A percentile compares a stretch with the other conserved stretches of the same genome.
These are phyloP conservation scores for Populus hybrid DNA, from an alignment of 441 rosid species.

Conservation along the genomic window DNA sequence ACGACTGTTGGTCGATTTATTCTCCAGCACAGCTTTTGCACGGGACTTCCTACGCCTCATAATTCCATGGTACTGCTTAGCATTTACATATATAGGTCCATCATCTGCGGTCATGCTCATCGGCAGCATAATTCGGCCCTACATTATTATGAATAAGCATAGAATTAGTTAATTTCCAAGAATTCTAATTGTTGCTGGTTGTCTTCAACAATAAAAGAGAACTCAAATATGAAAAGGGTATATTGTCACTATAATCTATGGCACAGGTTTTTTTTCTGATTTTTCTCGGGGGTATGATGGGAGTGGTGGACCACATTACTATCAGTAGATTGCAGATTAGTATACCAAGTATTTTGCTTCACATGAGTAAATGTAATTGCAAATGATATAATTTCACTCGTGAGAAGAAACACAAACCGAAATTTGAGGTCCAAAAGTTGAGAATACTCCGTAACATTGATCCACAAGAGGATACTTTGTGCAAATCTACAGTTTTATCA, in stretches of 20 bases:
- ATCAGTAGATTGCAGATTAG: neutral
- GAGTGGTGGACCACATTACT: neutral
- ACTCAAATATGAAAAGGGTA: neutral
- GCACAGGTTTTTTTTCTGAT: neutral
- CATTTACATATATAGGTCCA: slow-evolving; percentile 52
- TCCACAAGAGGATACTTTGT: slow-evolving; percentile 60
- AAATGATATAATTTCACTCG: neutral
- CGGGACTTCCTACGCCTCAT: slow-evolving; percentile 77
- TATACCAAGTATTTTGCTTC: neutral
- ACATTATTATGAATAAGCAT: slow-evolving; percentile 6
- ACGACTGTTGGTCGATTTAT: slow-evolving; percentile 41
- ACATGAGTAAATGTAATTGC: neutral
- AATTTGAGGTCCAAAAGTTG: slow-evolving; percentile 63
- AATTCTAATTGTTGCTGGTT: neutral
- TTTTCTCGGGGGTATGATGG: neutral
- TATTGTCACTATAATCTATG: neutral
- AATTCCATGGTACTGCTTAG: slow-evolving; percentile 56
- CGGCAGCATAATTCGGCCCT: slow-evolving; percentile 85
- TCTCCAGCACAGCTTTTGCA: slow-evolving; percentile 76
- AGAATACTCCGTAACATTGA: slow-evolving; percentile 64
- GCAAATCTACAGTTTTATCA: slow-evolving; percentile 41
- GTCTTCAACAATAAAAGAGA: neutral
- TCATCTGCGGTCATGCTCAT: slow-evolving; percentile 66
- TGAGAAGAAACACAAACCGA: slow-evolving; percentile 36
- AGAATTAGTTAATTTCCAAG: neutral